phyloP scores from a whole-genome alignment of 495 filamentous ascomycete genomes.

The Saxispiralis lemnorum region DNA sequence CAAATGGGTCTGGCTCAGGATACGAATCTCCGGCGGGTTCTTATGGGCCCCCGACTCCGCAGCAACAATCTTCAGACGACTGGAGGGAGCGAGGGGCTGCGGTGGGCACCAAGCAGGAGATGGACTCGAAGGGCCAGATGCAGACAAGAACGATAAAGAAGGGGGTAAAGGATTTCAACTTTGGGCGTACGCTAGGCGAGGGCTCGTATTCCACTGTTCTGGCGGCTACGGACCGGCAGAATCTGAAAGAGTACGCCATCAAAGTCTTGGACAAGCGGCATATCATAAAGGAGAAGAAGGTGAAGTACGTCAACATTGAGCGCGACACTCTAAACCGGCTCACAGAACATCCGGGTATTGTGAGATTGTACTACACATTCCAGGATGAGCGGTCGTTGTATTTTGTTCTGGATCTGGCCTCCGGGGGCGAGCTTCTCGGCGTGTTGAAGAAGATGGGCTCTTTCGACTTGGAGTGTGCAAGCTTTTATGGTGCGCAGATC shows the following conservation, averaged over 20 bases:
- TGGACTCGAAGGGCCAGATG: constrained; percentile 66
- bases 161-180: constrained; percentile 90
- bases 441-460: constrained; percentile 84
- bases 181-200: constrained; percentile 81
- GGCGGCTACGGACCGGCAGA: constrained; percentile 86
- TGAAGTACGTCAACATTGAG: constrained; percentile 99
- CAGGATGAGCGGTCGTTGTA: constrained; percentile 92
- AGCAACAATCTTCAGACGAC: constrained; percentile 58
- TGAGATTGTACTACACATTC: constrained; percentile 96
- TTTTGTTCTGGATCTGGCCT: constrained; percentile 89
- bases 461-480: constrained; percentile 89
- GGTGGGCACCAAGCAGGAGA: constrained; percentile 56
- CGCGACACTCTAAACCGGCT: constrained; percentile 93
- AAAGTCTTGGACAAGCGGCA: constrained; percentile 97
- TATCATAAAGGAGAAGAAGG: constrained; percentile 99
- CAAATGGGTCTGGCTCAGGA: constrained; percentile 44
- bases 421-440: constrained; percentile 79
- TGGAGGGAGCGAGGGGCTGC: constrained; percentile 92
- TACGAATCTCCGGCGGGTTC: constrained; percentile 22
- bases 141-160: constrained; percentile 80
- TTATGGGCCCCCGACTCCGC: constrained; percentile 47
- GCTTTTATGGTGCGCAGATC: constrained; percentile 92
- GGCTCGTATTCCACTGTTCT: constrained; percentile 97
- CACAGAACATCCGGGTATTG: constrained; percentile 91
- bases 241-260: constrained; percentile 89